Evolutionary conservation across 2,329 filamentous ascomycete species (phyloP).

Genomic region (Mariannaea elegans): DNA sequence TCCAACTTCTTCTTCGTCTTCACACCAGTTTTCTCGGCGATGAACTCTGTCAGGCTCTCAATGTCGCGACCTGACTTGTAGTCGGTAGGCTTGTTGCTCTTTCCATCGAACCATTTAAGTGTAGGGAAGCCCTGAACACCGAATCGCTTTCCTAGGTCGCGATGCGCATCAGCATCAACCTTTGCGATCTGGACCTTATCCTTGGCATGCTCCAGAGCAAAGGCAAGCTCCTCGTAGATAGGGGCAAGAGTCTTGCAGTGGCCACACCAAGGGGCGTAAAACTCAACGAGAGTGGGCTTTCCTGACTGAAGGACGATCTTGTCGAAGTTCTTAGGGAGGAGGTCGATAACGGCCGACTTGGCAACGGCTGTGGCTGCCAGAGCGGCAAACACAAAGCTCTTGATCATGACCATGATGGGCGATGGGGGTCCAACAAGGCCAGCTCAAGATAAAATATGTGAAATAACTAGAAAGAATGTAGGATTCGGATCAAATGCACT

Average conservation of each 20-base stretch:
- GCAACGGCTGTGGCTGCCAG: constrained; percentile 67
- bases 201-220: constrained; percentile 74
- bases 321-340: constrained; percentile 92
- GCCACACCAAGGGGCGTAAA: constrained; percentile 98
- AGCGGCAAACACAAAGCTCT: constrained; percentile 67
- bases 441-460: neutral
- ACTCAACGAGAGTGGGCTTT: constrained; percentile 96
- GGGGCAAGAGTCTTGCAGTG: constrained; percentile 99
- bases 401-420: constrained; percentile 63
- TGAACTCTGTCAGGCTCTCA: constrained; percentile 82
- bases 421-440: constrained; percentile 20
- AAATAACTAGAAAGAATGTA: neutral
- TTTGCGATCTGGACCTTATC: constrained; percentile 88
- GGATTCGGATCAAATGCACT: constrained; percentile 18
- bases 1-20: constrained; percentile 81
- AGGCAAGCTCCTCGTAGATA: constrained; percentile 89
- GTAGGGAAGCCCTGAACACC: constrained; percentile 96
- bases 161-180: constrained; percentile 93
- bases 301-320: constrained; percentile 86
- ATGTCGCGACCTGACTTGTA: constrained; percentile 90
- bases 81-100: constrained; percentile 83
- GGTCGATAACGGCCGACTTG: constrained; percentile 87
- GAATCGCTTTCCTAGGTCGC: constrained; percentile 83
- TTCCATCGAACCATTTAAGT: constrained; percentile 97
- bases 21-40: constrained; percentile 86